Conservation (phyloP, 2,329 filamentous ascomycete genomes). For the Emergomyces pasteurianus region DNA sequence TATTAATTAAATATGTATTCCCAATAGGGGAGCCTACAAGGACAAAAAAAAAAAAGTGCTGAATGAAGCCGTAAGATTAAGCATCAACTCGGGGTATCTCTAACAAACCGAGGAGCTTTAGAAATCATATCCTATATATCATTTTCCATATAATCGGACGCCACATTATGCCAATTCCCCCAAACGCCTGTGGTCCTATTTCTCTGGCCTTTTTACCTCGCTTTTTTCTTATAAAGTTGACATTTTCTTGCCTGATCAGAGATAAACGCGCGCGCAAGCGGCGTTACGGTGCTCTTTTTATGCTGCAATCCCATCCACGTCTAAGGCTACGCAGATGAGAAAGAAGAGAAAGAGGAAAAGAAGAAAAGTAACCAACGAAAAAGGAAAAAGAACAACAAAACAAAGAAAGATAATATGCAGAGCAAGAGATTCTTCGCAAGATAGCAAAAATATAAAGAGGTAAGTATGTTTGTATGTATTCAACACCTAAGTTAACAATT, state of each 20-base stretch:
- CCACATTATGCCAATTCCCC: constrained; percentile 3
- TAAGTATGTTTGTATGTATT: not conserved
- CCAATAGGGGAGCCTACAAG: not conserved
- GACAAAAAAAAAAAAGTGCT: not conserved
- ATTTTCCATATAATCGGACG: constrained; percentile 11
- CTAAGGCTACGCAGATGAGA: not conserved
- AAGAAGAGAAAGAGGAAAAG: not conserved
- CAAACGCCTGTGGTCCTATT: constrained; percentile 7
- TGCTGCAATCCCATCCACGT: not conserved
- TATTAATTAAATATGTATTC: not conserved
- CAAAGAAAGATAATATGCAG: constrained; percentile 10
- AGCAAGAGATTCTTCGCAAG: not conserved
- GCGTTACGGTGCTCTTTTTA: not conserved
- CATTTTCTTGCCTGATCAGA: not conserved
- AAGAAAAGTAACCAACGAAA: not conserved
- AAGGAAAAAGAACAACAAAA: constrained; percentile 4
- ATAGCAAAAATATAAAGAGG: constrained; percentile 12
- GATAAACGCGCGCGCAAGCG: not conserved
- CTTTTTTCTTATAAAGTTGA: not conserved
- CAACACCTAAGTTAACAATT: constrained; percentile 18
- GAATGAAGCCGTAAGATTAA: constrained; percentile 26
- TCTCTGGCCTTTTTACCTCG: not conserved
- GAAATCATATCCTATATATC: constrained; percentile 20
- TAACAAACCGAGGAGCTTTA: constrained; percentile 37
- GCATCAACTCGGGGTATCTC: constrained; percentile 41